Evolutionary conservation across 257 asterid species (phyloP).

Genomic region (Petrea volubilis): DNA sequence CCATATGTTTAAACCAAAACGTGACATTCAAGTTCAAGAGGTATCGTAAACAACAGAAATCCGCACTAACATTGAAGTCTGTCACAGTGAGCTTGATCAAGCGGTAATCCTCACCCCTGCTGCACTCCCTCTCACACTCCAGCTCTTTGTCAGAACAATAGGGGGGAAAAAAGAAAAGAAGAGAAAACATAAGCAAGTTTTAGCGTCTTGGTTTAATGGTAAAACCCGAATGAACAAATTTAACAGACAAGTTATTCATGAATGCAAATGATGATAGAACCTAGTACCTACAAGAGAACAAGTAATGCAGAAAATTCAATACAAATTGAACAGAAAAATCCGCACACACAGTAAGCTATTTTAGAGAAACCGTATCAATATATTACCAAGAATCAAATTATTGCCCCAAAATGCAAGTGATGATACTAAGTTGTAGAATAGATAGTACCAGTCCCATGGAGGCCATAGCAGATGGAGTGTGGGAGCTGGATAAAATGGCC

Average conservation of each 20-base stretch:
- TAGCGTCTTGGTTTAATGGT: neutral
- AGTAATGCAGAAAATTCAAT: neutral
- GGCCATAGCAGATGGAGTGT: conserved; percentile 78
- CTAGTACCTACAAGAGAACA: neutral
- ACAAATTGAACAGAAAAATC: neutral
- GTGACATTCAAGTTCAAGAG: neutral
- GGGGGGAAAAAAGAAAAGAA: neutral
- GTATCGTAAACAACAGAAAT: neutral
- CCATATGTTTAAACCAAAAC: conserved; percentile 5
- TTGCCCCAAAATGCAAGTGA: neutral
- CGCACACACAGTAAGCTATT: neutral
- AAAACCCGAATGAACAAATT: neutral
- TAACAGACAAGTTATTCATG: neutral
- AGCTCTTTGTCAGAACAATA: conserved; percentile 68
- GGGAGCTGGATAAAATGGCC: conserved; percentile 97
- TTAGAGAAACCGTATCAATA: neutral
- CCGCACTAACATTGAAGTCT: conserved; percentile 61
- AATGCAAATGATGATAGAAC: neutral
- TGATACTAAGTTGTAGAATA: neutral
- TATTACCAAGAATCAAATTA: neutral
- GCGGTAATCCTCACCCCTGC: conserved; percentile 96
- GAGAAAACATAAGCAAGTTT: conserved; percentile 15
- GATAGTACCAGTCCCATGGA: conserved; percentile 74
- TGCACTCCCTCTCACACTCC: conserved; percentile 98
- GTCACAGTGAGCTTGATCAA: conserved; percentile 86